Conservation (phyloP, 2,329 filamentous ascomycete genomes). For the Colletotrichum kahawae region DNA sequence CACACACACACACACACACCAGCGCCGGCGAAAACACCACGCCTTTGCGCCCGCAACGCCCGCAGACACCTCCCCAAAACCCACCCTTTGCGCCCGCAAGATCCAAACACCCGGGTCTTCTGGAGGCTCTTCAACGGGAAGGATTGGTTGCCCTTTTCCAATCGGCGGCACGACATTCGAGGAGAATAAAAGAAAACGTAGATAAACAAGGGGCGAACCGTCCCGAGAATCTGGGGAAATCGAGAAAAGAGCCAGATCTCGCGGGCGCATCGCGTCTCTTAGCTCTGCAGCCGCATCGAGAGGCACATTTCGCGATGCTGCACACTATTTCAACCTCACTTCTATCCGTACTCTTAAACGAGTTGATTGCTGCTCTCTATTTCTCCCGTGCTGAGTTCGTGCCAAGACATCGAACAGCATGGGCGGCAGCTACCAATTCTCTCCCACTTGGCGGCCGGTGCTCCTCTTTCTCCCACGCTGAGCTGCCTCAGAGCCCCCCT, state of each 20-base stretch:
- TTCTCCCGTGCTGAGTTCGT: neutral
- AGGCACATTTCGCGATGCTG: neutral
- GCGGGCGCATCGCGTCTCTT: neutral
- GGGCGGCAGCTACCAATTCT: neutral
- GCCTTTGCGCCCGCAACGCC: conserved; percentile 15
- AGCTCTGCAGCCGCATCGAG: neutral
- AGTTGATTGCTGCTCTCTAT: neutral
- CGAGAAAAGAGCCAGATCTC: neutral
- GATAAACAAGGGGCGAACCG: neutral
- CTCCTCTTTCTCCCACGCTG: neutral
- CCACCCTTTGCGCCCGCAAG: conserved; percentile 20
- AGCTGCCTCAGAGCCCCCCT: neutral
- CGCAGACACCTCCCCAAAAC: neutral
- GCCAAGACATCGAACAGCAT: neutral
- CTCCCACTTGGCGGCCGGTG: neutral
- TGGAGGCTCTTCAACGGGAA: neutral
- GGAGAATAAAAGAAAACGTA: neutral
- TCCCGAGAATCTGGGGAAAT: conserved; percentile 14
- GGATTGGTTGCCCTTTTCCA: neutral
- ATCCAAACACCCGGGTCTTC: conserved; percentile 14
- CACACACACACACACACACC: neutral
- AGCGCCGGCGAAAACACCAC: neutral
- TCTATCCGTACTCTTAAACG: neutral
- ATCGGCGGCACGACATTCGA: neutral
- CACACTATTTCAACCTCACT: neutral